Base-by-base conservation (phyloP, 148 eudicot species). In the Polygonum maritimum region DNA sequence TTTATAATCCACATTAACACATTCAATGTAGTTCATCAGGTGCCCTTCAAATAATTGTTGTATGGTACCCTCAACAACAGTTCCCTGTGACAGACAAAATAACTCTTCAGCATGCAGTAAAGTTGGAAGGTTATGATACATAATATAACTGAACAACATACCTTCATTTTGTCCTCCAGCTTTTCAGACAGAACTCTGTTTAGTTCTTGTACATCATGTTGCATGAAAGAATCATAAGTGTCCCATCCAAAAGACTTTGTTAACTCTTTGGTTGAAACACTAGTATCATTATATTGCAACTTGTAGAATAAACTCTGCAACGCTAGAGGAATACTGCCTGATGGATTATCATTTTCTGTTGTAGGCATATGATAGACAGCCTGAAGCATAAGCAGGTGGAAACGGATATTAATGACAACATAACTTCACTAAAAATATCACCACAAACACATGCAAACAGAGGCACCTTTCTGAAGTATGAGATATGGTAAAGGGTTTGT, bases 281-380 rank as follows among this genome's bases (percentile, higher is more conserved):
- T 92, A 38, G 88, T 90, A 41, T 92, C 94, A 73, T 83, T 90
- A 71, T 92, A 92, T 74, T 95, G 99, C 69, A 95, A 94, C 89
- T 95, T 95, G 86, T 95, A 92, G 82, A 95, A 95, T 78, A 95
- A 89, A 85, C 99, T 95, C 79, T 95, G 99, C 35, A 95, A 80
- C 36, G 99, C 99, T 83, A 95, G 77, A 76, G 99, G 94, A 69
- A 95, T 95, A 82, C 99, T 95, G 38, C 83, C 84, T 31, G 90
- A 78, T 12, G 97, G 97, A 82, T 83, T 88, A 80, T 95, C 99
- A 86, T 91, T 95, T 85, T 95, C 99, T n/a, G 99, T 92, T 12
- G 99, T 95, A 26, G 99, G 99, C 99, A 95, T 95, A 82, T 92
- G 99, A 80, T 95, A 95, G 58, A 95, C 99, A 75, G 96, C 97